These are phyloP conservation scores for Globisporangium irregulare DNA, from an alignment of 352 stramenopile species.

Conservation along the genomic window DNA sequence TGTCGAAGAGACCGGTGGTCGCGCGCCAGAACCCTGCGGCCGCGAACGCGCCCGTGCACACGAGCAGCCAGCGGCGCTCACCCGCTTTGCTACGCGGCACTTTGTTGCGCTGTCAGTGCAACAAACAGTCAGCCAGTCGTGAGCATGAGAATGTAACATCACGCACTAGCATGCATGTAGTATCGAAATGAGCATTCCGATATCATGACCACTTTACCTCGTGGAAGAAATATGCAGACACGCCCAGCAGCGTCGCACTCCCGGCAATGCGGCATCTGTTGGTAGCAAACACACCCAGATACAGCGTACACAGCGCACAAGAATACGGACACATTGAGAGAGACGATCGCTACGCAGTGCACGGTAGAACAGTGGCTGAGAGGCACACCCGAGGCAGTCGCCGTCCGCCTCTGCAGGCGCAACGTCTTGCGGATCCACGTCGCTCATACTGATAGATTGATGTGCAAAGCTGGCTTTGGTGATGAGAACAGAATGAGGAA, in stretches of 20 bases:
- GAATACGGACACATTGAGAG: too few relatives aligned
- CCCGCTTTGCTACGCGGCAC: conserved; percentile 33
- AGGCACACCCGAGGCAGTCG: conserved; percentile 29
- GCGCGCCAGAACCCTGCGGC: conserved; percentile 48
- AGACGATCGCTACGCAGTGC: too few relatives aligned
- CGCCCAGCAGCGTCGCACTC: conserved; percentile 44
- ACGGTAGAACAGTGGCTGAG: too few relatives aligned
- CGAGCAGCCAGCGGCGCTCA: conserved; percentile 59
- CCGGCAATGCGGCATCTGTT: conserved; percentile 56
- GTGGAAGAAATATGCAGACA: conserved; percentile 56
- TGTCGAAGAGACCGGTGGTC: conserved; percentile 41
- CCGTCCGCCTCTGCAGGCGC: background rate
- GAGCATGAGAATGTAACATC: too few relatives aligned
- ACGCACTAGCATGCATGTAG: too few relatives aligned
- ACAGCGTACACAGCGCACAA: background rate
- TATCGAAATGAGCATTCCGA: too few relatives aligned
- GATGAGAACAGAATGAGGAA: too few relatives aligned
- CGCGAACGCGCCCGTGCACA: conserved; percentile 46
- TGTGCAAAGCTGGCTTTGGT: background rate
- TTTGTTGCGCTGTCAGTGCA: conserved; percentile 32
- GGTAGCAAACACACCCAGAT: background rate
- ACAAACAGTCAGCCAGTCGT: background rate
- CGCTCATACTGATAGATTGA: conserved; percentile 18
- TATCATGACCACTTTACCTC: conserved; percentile 26
- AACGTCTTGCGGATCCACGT: conserved; percentile 8